These are phyloP conservation scores for Heliosperma pusillum DNA, from an alignment of 148 eudicot species.

Conservation along the genomic window DNA sequence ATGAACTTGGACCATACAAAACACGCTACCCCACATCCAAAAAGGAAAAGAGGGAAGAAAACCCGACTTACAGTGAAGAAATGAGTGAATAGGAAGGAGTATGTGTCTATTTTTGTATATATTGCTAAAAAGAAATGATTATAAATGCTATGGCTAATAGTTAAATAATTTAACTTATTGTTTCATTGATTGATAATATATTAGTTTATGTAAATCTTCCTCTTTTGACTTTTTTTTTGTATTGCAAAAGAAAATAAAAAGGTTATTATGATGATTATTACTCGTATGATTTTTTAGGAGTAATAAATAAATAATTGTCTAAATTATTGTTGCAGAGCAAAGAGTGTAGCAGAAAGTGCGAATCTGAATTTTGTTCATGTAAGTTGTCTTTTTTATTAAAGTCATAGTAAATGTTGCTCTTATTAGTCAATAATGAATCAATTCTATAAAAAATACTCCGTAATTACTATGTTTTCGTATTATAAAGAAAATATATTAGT, in stretches of 20 bases:
- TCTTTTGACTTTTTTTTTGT: neutral
- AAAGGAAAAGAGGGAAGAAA: no score
- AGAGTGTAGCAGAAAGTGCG: constrained; percentile 64
- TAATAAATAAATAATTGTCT: neutral
- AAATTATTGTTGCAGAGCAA: constrained; percentile 35
- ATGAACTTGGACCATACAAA: no score
- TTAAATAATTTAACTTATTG: no score
- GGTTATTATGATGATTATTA: neutral
- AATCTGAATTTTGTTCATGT: constrained; percentile 65
- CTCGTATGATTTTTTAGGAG: neutral
- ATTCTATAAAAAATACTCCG: no score
- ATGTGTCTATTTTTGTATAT: no score
- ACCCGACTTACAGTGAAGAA: no score
- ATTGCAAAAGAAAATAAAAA: neutral
- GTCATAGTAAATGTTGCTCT: no score
- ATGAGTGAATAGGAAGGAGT: no score
- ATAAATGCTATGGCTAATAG: neutral
- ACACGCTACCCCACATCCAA: no score
- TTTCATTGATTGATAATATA: neutral
- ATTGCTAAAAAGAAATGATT: neutral
- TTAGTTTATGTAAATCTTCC: neutral
- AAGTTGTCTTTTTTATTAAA: neutral
- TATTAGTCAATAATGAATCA: no score
- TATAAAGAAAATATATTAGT: no score
- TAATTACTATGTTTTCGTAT: no score